Percentiles rank a stretch among this genome's conserved stretches.
phyloP scores from a whole-genome alignment of 1,139 yeast species.

The Kodamaea fungicola region DNA sequence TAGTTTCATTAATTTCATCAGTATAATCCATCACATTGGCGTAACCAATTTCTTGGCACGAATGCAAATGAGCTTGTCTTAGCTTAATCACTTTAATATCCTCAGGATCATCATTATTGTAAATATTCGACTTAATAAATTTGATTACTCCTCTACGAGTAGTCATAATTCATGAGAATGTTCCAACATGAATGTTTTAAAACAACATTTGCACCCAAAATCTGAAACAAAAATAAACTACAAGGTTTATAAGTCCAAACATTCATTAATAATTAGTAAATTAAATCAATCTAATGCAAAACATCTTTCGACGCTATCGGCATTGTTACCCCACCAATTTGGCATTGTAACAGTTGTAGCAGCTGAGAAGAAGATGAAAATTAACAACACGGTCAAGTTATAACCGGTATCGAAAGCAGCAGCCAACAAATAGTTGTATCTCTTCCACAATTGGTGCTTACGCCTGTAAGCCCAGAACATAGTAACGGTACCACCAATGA shows the following conservation, averaged over 20 bases:
- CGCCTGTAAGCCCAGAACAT: slow-evolving; percentile 43
- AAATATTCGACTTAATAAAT: too few species aligned
- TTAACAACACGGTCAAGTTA: slow-evolving; percentile 35
- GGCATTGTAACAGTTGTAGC: slow-evolving; percentile 33
- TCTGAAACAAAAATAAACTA: neutral
- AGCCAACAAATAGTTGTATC: slow-evolving; percentile 44
- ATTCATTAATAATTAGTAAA: neutral
- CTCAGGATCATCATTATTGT: too few species aligned
- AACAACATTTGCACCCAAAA: neutral
- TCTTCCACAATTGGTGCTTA: slow-evolving; percentile 36
- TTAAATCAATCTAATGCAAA: slow-evolving; percentile 16
- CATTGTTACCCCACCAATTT: slow-evolving; percentile 49
- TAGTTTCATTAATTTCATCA: too few species aligned
- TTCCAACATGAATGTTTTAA: too few species aligned
- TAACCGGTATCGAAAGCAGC: slow-evolving; percentile 52
- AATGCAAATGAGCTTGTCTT: too few species aligned
- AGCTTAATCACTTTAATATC: too few species aligned
- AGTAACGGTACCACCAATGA: slow-evolving; percentile 43
- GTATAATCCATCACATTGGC: too few species aligned
- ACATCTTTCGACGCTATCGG: slow-evolving; percentile 38
- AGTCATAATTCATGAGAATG: too few species aligned
- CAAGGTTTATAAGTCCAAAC: too few species aligned
- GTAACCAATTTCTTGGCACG: too few species aligned
- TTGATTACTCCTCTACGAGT: too few species aligned
- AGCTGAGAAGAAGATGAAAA: slow-evolving; percentile 35